Evolutionary conservation across 306 rosid species (phyloP), one percentile per base, ranked within the genome.

Genomic region (Vigna mungo): DNA sequence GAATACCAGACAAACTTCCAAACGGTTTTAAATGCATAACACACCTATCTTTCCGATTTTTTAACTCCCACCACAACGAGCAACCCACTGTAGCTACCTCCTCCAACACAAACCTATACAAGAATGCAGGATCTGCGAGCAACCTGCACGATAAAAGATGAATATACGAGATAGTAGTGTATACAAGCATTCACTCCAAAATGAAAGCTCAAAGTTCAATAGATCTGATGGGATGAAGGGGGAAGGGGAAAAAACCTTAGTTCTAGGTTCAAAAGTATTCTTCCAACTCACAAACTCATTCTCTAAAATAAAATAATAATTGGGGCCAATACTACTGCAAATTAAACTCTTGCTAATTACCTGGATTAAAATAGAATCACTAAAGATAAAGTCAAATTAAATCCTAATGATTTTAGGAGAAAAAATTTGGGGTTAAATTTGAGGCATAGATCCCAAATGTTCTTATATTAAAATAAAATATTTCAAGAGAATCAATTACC

Each of bases 81-180:
- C 83, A 89, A 48, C 97, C 94, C 73, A 96, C 86, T 44, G 99
- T 90, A 43, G 94, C 86, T 76, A 80, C 94, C 85, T 92, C 89
- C 87, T 96, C 99, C 58, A 96, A 88, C 56, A 91, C 86, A 87
- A 96, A 74, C 86, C 82, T 90, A 84, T 88, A 90, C 73, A 92
- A 54, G 79, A 96, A 96, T 61, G 99, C 89, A 70, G 99, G 98
- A 84, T 96, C 99, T 73, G 98, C 99, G 74, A 96, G 85, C 96
- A 96, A 88, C 90, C 98, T 96, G 99, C 36, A 68, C 58, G 79
- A 74, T 41, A 79, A n/a, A 75, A 75, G 44, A 65, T 76, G 67
- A 43, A 58, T 49, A 20, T 59, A 43, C 36, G 34, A 83, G 73
- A 72, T n/a, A 73, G 48, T 13, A 20, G 70, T 27, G 15, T 11